phyloP scores from a whole-genome alignment of 2,329 filamentous ascomycete genomes.

The Talaromyces sp. region DNA sequence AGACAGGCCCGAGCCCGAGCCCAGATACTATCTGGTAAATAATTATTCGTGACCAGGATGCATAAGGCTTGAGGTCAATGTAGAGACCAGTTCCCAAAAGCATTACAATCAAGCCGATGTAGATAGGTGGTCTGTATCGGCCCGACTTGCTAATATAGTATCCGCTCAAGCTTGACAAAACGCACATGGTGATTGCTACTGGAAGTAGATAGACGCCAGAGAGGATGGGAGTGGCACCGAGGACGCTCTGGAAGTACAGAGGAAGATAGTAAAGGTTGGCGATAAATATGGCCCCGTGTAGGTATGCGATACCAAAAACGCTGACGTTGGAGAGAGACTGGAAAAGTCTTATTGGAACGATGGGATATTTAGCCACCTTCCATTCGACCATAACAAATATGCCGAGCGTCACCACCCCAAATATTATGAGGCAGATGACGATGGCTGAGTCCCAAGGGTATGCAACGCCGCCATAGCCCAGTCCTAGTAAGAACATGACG shows the following conservation, averaged over 20 bases:
- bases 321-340: neutral
- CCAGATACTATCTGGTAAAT: neutral
- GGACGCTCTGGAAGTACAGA: slow-evolving; percentile 1
- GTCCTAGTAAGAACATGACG: slow-evolving; percentile 43
- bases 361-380: slow-evolving; percentile 26
- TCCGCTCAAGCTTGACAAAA: neutral
- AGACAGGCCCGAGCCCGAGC: neutral
- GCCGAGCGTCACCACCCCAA: slow-evolving; percentile 38
- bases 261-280: slow-evolving; percentile 5
- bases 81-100: neutral
- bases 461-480: slow-evolving; percentile 58
- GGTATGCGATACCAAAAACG: slow-evolving; percentile 1
- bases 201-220: slow-evolving; percentile 5
- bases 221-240: neutral
- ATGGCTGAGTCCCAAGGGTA: slow-evolving; percentile 53
- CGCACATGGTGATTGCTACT: neutral
- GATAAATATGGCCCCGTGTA: slow-evolving; percentile 3
- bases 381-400: slow-evolving; percentile 30
- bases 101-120: neutral
- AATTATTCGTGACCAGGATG: neutral
- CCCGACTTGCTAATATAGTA: neutral
- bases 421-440: slow-evolving; percentile 50
- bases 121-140: neutral
- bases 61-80: neutral
- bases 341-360: slow-evolving; percentile 49